Base-by-base conservation (phyloP, 352 stramenopile species). In the Globisporangium heterothallicum region DNA sequence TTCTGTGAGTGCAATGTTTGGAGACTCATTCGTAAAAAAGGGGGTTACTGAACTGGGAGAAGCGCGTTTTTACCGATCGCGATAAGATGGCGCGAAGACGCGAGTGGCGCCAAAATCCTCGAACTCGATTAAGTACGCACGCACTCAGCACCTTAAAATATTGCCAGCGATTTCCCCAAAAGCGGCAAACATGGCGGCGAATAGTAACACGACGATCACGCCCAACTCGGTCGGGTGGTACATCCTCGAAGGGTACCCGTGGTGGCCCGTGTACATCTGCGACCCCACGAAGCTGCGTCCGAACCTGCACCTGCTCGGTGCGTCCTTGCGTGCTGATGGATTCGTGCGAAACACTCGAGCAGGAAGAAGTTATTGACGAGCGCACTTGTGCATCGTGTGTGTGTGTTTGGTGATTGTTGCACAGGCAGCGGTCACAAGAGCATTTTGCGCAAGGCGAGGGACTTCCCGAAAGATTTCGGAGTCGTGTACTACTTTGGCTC, bases 401-500 rank as follows among this genome's bases (percentile, higher is more conserved):
- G 21, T 30, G 24, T 26, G 9, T 54, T 14, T 47, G 19, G 12
- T 22, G 1, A 16, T 29, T 42, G 19, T 18, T 34, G 22, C 9
- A 10, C 40, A 70, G 83, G 83, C 16, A 68, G 70, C 47, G 83
- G 74, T 18, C 83, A 94, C 51, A 61, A 66, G 36, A 65, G 62
- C 40, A 87, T 92, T 44, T 60, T 88, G 32, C 81, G 77, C 56
- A 89, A 92, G 58, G 77, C 80, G 45, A 66, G 73, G 7, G 72
- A 88, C 55, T 90, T 88, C 55, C 75, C 75, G 2, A 61, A 74
- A 13, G 66, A 91, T 59, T 94, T 72, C 53, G 73, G 68, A 18
- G 50, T 94, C 49, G 83, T 94, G 10, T 94, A 94, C 50, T 94
- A 85, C 66, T 94, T 94, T 50, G 80, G 80, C 46, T 88, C 74